Base-by-base conservation (phyloP, 2,329 filamentous ascomycete species). In the Alternaria panax region DNA sequence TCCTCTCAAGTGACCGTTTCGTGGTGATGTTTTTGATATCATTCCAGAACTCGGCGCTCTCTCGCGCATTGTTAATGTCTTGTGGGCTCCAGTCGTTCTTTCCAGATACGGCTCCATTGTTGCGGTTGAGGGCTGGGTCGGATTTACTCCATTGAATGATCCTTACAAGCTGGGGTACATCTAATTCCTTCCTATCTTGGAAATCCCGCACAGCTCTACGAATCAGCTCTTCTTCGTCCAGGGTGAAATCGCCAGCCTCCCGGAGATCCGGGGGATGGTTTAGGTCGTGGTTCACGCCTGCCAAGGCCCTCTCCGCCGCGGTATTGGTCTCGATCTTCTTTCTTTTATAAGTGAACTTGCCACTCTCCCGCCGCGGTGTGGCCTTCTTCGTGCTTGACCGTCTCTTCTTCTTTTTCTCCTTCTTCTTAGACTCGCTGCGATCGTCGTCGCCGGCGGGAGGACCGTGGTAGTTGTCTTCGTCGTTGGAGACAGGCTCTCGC, bases 11-110 rank as follows among this genome's bases (percentile, higher is more conserved):
- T 9, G 59, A 69, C 32, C 81, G 78, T 36, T 22, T 75, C 60
- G 25, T 76, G 71, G 22, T 80, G 59, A 34, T 70, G 5, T 68
- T 65, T 25, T 67, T 63, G 1, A 77, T 66, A 5, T 77, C 74
- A 5, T 74, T 67, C 66, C 75, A 79, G 28, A 80, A 71, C 14
- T 61, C 68, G 6, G 43, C 42, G 27, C 63, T 62, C 14, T 71
- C 64, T 4, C 54, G 55, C 18, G 53, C 38, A 9, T 65, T 58
- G 6, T 53, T 56, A 16, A 41, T 25, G 11, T 60, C 54, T 25
- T 54, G 43, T 2, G 43, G 45, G 3, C 36, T 24, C 42, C 53
- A 51, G 14, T 60, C 54, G 7, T 16, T 54, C 41, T 45, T 54
- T 9, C 28, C 43, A 2, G 32, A 46, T 20, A 27, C 9, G 7